These are phyloP conservation scores for Aspergillus aculeatus DNA, from an alignment of 2,329 filamentous ascomycete species.

Conservation along the genomic window DNA sequence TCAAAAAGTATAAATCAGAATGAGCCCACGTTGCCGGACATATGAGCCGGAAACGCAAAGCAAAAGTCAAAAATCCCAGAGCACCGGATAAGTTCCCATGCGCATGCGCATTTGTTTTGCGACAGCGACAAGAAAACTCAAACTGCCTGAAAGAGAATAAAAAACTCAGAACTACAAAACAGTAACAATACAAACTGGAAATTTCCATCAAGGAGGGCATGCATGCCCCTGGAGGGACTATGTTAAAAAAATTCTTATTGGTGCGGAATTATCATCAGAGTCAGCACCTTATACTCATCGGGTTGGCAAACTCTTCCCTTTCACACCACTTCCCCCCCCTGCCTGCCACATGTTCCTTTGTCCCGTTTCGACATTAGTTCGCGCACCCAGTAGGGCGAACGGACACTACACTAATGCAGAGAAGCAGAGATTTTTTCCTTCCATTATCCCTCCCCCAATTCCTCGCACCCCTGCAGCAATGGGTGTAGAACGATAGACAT, in stretches of 20 bases:
- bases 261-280: not conserved
- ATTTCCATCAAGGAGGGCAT: not conserved
- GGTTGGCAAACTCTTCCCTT: not conserved
- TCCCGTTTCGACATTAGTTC: not conserved
- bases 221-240: not conserved
- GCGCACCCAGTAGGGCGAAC: not conserved
- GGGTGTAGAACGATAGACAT: not conserved
- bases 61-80: not conserved
- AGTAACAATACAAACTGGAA: not conserved
- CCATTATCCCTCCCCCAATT: not conserved
- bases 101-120: not conserved
- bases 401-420: conserved; percentile 5
- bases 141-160: not conserved
- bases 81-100: not conserved
- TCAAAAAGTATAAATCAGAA: not conserved
- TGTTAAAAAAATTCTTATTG: conserved; percentile 10
- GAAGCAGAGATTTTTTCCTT: conserved; percentile 5
- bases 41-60: not conserved
- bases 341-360: conserved; percentile 7
- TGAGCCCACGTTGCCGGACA: not conserved
- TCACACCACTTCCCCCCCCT: not conserved
- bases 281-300: conserved; percentile 4
- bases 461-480: not conserved
- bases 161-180: not conserved
- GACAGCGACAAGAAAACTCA: not conserved